phyloP scores from a whole-genome alignment of 495 filamentous ascomycete species.

The Penicillium bovifimosum region DNA sequence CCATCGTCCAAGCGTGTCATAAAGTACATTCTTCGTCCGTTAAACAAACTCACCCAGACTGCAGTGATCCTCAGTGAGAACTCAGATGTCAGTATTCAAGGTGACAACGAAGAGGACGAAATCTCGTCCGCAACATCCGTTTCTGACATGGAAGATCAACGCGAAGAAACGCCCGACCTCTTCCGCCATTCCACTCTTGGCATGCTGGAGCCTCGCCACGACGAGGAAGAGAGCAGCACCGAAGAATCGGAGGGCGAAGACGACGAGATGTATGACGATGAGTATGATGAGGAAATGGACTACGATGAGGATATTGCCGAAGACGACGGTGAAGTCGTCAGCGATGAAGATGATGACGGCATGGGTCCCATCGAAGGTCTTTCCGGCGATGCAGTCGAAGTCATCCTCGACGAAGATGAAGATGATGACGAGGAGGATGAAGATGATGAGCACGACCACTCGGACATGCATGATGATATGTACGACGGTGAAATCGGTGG shows the following conservation, averaged over 20 bases:
- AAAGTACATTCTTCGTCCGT: slow-evolving; percentile 88
- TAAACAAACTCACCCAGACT: slow-evolving; percentile 82
- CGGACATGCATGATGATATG: slow-evolving; percentile 48
- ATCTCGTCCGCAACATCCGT: slow-evolving; percentile 86
- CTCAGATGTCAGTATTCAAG: slow-evolving; percentile 63
- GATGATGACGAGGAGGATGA: slow-evolving; percentile 57
- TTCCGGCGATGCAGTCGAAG: slow-evolving; percentile 74
- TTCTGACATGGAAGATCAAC: slow-evolving; percentile 78
- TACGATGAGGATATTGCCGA: slow-evolving; percentile 71
- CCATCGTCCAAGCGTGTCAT: slow-evolving; percentile 87
- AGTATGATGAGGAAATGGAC: slow-evolving; percentile 86
- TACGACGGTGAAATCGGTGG: slow-evolving; percentile 52
- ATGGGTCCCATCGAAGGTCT: slow-evolving; percentile 85
- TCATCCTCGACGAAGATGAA: slow-evolving; percentile 74
- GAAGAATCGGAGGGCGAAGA: slow-evolving; percentile 65
- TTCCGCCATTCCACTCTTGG: slow-evolving; percentile 95
- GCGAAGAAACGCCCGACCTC: slow-evolving; percentile 95
- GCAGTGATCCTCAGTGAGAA: slow-evolving; percentile 75
- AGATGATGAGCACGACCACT: slow-evolving; percentile 62
- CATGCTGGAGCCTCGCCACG: slow-evolving; percentile 81
- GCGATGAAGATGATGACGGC: slow-evolving; percentile 83
- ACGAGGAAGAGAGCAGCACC: slow-evolving; percentile 65
- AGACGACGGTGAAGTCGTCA: slow-evolving; percentile 79
- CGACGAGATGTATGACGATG: slow-evolving; percentile 80
- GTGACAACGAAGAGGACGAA: slow-evolving; percentile 76